Percentiles rank a stretch among this genome's conserved stretches.
Evolutionary conservation across 2,329 filamentous ascomycete species (phyloP).

Genomic region (Aureobasidium pullulans): DNA sequence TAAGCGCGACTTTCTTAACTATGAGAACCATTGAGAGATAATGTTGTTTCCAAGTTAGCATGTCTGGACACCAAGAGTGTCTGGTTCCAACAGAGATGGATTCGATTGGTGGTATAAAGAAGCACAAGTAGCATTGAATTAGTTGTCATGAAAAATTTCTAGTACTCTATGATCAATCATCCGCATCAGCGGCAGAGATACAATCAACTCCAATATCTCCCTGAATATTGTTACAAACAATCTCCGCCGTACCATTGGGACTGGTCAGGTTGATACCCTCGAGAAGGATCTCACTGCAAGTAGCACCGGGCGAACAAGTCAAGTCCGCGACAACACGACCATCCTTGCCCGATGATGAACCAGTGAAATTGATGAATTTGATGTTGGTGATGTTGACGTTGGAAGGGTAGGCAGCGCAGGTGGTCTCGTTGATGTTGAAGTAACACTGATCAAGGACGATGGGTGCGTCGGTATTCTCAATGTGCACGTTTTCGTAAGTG

Average conservation of each 20-base stretch:
- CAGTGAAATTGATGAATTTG: conserved; percentile 51
- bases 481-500: conserved; percentile 55
- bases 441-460: conserved; percentile 57
- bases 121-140: too few species aligned
- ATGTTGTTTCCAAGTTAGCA: too few species aligned
- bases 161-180: background rate
- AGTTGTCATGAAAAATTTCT: too few species aligned
- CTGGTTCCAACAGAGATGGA: too few species aligned
- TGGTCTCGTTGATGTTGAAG: conserved; percentile 48
- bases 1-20: too few species aligned
- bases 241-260: conserved; percentile 32
- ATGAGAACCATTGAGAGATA: too few species aligned
- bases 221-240: conserved; percentile 13
- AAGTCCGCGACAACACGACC: conserved; percentile 49
- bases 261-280: conserved; percentile 49
- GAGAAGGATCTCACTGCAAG: conserved; percentile 50
- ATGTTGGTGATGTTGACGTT: conserved; percentile 54
- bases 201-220: conserved; percentile 27
- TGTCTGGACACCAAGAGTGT: too few species aligned
- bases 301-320: conserved; percentile 50
- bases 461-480: conserved; percentile 51
- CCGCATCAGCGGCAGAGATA: conserved; percentile 27
- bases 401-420: conserved; percentile 48
- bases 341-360: conserved; percentile 49
- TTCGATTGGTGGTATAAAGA: too few species aligned